Evolutionary conservation across 2,329 filamentous ascomycete species (phyloP), one percentile per base, ranked within the genome.

Genomic region (Pseudogymnoascus sp.): DNA sequence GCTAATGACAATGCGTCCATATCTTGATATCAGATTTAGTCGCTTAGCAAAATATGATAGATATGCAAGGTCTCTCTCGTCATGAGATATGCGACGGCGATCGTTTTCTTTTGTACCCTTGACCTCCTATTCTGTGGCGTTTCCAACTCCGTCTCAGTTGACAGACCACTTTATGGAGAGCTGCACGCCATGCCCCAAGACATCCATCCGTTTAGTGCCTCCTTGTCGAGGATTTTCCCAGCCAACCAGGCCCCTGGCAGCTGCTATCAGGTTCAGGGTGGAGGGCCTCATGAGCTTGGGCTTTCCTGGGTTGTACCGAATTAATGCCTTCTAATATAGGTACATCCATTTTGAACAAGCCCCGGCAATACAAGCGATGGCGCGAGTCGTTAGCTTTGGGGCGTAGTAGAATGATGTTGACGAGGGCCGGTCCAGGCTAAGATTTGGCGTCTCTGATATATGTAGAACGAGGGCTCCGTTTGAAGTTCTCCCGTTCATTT

Each of bases 51-150:
- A 56, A 56, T 56, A 5, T 56, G 49, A 36, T 56, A 56, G 49
- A 56, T 56, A 56, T 56, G 49, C 49, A 56, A 56, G 49, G 16
- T 34, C 28, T 56, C 43, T 28, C 49, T 56, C 49, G 49, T 56
- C 49, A 56, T 56, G 28, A 56, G 28, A 31, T 56, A 56, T 36
- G 49, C 3, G 49, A 21, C 28, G 49, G 49, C 28, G 49, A 56
- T 56, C 49, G 16, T 16, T 56, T 12, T 56, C n/a, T 34, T 56
- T 56, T 56, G 49, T 56, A 56, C 28, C 49, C 16, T 36, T 36
- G 49, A 28, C 49, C 28, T 21, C 16, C 28, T 11, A 16, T 53
- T 34, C 8, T 34, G 28, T 34, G 49, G 49, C n/a, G n/a, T 34
- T 56, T 56, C 49, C 28, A 56, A 34, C 28, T 56, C 49, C 28